phyloP scores from a whole-genome alignment of 208 protist genomes.

The Borovskyia barvae region DNA sequence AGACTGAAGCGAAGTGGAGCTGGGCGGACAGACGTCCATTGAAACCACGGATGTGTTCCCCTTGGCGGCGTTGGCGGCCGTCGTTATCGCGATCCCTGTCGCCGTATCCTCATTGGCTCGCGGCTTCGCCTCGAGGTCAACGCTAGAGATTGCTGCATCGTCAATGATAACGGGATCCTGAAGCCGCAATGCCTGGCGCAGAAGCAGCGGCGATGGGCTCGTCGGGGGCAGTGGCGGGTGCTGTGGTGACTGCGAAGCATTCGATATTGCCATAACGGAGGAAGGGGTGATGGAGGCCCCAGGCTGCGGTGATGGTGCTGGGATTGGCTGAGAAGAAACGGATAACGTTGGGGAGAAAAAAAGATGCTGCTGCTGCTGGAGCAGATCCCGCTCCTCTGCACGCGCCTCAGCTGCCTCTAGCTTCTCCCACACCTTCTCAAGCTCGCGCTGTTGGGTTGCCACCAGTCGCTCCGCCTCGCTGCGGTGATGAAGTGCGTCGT shows the following conservation, averaged over 20 bases:
- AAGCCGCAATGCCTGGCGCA: neutral
- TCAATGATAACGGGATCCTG: neutral
- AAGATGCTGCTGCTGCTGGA: constrained; percentile 12
- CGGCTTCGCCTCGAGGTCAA: constrained; percentile 1
- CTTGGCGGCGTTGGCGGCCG: neutral
- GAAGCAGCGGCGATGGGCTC: neutral
- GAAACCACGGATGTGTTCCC: constrained; percentile 5
- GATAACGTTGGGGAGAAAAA: neutral
- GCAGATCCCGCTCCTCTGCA: constrained; percentile 11
- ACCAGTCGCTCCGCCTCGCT: constrained; percentile 13
- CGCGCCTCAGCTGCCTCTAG: constrained; percentile 33
- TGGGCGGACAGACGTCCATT: neutral
- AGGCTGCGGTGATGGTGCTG: neutral
- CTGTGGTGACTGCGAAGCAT: neutral
- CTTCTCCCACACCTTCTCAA: constrained; percentile 38
- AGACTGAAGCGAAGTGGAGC: too few species aligned
- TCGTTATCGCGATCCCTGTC: neutral
- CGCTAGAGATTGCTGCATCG: neutral
- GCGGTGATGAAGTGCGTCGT: constrained; percentile 32
- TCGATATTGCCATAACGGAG: neutral
- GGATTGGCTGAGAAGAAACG: neutral
- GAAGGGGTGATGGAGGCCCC: too few species aligned
- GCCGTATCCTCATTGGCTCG: constrained; percentile 4
- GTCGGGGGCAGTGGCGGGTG: neutral
- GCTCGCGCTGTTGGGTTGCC: constrained; percentile 27